Evolutionary conservation across 1,139 yeast genomes (phyloP).

Genomic region (Protomyces pachydermus): DNA sequence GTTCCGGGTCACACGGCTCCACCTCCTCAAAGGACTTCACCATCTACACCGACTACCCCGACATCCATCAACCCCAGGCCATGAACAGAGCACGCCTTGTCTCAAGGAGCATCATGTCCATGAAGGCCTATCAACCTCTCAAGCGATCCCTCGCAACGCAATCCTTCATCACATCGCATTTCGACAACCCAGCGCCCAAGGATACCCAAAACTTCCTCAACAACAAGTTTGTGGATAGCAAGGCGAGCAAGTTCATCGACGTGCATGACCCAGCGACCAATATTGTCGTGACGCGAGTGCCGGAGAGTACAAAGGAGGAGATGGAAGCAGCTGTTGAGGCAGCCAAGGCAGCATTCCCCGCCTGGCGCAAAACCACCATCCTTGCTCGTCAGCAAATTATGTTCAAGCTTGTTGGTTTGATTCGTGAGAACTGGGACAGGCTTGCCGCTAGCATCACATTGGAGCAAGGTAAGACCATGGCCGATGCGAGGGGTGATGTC

Average conservation of each 20-base stretch:
- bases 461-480: conserved; percentile 77
- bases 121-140: not conserved
- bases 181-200: not conserved
- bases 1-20: no score
- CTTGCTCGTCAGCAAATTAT: conserved; percentile 72
- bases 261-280: conserved; percentile 72
- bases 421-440: conserved; percentile 64
- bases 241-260: conserved; percentile 60
- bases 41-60: not conserved
- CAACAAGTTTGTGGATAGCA: conserved; percentile 30
- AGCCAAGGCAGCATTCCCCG: conserved; percentile 57
- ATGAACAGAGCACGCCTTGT: not conserved
- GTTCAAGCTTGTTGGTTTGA: conserved; percentile 63
- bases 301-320: conserved; percentile 66
- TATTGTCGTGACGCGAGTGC: conserved; percentile 60
- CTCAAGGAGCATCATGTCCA: not conserved
- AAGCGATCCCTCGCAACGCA: not conserved
- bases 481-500: conserved; percentile 75
- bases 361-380: conserved; percentile 57
- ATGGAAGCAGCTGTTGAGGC: conserved; percentile 62
- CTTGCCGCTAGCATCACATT: conserved; percentile 66
- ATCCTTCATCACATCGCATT: not conserved
- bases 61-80: not conserved
- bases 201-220: conserved; percentile 26
- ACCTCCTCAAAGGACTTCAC: not conserved